phyloP scores from a whole-genome alignment of 352 stramenopile genomes.

The Pythium plurisporium region DNA sequence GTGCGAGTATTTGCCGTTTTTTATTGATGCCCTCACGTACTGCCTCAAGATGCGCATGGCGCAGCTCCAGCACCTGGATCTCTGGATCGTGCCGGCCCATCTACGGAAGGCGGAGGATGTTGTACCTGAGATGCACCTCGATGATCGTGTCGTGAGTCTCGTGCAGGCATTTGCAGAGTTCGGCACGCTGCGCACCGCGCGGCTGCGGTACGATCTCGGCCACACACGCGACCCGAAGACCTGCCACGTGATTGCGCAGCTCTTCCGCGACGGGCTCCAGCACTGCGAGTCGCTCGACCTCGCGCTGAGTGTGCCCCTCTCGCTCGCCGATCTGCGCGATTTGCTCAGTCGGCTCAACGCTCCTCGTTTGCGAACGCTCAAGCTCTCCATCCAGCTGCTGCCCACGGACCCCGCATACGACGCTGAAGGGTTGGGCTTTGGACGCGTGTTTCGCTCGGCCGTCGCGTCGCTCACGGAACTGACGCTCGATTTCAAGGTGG shows the following conservation, averaged over 20 bases:
- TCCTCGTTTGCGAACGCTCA: slow-evolving; percentile 21
- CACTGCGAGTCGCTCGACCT: slow-evolving; percentile 46
- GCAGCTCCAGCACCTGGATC: slow-evolving; percentile 49
- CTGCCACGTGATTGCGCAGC: slow-evolving; percentile 20
- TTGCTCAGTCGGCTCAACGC: slow-evolving; percentile 16
- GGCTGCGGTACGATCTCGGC: slow-evolving; percentile 20
- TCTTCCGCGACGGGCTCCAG: slow-evolving; percentile 38
- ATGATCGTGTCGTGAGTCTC: slow-evolving; percentile 18
- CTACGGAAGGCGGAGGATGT: slow-evolving; percentile 10
- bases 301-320: slow-evolving; percentile 19
- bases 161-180: slow-evolving; percentile 27
- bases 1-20: slow-evolving; percentile 30
- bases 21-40: slow-evolving; percentile 36
- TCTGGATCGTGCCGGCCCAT: slow-evolving; percentile 20
- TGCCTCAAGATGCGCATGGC: slow-evolving; percentile 46
- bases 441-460: slow-evolving; percentile 4
- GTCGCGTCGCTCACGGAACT: slow-evolving; percentile 5
- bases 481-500: slow-evolving; percentile 17
- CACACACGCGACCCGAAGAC: slow-evolving; percentile 11
- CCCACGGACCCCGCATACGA: not conserved
- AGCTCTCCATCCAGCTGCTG: slow-evolving; percentile 22
- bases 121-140: slow-evolving; percentile 10
- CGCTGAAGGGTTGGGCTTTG: not conserved
- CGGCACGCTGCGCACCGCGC: slow-evolving; percentile 18
- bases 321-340: slow-evolving; percentile 13